phyloP scores from a whole-genome alignment of 495 filamentous ascomycete genomes.

The Podospora appendiculata region DNA sequence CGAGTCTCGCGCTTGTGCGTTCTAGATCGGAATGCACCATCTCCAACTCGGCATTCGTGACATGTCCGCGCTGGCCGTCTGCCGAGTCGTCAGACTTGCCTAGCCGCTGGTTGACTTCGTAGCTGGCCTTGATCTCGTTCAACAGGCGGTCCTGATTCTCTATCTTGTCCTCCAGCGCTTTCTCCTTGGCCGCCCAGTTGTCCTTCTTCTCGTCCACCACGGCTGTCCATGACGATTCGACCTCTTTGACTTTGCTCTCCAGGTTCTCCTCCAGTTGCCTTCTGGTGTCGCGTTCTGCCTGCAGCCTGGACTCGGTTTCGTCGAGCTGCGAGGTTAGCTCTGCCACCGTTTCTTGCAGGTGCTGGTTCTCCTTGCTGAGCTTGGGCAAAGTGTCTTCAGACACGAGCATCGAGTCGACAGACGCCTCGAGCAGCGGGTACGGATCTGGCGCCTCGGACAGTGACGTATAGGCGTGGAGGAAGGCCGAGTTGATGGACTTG shows the following conservation, averaged over 20 bases:
- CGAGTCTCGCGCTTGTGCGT: slow-evolving; percentile 75
- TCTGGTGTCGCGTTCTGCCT: slow-evolving; percentile 62
- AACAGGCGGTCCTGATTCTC: slow-evolving; percentile 89
- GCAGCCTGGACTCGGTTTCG: slow-evolving; percentile 66
- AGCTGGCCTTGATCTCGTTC: slow-evolving; percentile 92
- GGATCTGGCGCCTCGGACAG: slow-evolving; percentile 94
- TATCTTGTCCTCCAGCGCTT: slow-evolving; percentile 81
- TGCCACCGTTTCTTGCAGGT: slow-evolving; percentile 69
- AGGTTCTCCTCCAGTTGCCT: slow-evolving; percentile 69
- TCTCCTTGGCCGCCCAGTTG: slow-evolving; percentile 95
- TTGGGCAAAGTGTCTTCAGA: slow-evolving; percentile 88
- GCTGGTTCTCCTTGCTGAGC: slow-evolving; percentile 76
- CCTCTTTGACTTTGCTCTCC: slow-evolving; percentile 71
- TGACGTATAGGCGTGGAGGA: slow-evolving; percentile 85
- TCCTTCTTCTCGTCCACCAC: slow-evolving; percentile 92
- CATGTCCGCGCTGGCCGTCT: slow-evolving; percentile 46
- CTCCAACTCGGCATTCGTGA: slow-evolving; percentile 84
- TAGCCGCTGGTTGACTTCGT: slow-evolving; percentile 89
- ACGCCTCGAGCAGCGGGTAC: slow-evolving; percentile 92
- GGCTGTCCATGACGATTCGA: slow-evolving; percentile 83
- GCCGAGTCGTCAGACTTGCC: slow-evolving; percentile 61
- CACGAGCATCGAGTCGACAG: slow-evolving; percentile 83
- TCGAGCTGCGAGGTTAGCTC: slow-evolving; percentile 90
- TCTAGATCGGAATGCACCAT: slow-evolving; percentile 88
- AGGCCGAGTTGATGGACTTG: slow-evolving; percentile 84